Conservation (phyloP, 495 filamentous ascomycete species). For the Trichocladium uniseriatum region DNA sequence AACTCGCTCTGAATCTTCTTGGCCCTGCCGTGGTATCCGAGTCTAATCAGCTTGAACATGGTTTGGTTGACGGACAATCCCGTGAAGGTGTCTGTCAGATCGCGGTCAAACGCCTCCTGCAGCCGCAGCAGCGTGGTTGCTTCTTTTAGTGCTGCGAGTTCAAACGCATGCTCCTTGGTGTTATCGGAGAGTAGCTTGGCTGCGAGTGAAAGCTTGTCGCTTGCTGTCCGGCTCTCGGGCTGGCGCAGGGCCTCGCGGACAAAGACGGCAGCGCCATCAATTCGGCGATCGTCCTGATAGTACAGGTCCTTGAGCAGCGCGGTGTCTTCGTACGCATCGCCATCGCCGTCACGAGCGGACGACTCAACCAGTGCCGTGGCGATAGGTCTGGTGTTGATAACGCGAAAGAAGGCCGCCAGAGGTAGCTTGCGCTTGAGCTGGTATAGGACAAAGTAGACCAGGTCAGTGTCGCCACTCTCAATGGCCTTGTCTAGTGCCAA, state of each 20-base stretch:
- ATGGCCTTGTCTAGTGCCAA: constrained; percentile 95
- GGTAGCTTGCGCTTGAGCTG: constrained; percentile 87
- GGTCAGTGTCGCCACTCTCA: constrained; percentile 87
- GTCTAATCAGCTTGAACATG: constrained; percentile 67
- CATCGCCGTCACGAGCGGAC: constrained; percentile 44
- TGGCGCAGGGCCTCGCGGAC: constrained; percentile 68
- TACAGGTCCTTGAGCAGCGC: constrained; percentile 91
- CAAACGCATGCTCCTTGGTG: constrained; percentile 66
- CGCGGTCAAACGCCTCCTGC: constrained; percentile 77
- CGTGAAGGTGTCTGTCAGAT: constrained; percentile 63
- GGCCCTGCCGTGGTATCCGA: constrained; percentile 68
- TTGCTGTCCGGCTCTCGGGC: constrained; percentile 47
- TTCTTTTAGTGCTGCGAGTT: constrained; percentile 69
- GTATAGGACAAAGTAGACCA: constrained; percentile 81
- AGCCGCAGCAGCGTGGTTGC: constrained; percentile 66
- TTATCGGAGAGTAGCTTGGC: constrained; percentile 68
- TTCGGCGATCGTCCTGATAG: constrained; percentile 90
- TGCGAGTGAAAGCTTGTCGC: constrained; percentile 79
- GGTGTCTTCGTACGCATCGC: constrained; percentile 48
- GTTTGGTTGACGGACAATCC: constrained; percentile 87
- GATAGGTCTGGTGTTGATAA: constrained; percentile 76
- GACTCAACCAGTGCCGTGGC: constrained; percentile 87
- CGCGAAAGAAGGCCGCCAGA: constrained; percentile 83
- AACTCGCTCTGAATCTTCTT: constrained; percentile 85
- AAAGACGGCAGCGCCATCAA: constrained; percentile 83